Percentiles rank a stretch among this genome's conserved stretches.
phyloP scores from a whole-genome alignment of 228 moss, liverwort and hornwort species.

The Sphagnum magellanicum region DNA sequence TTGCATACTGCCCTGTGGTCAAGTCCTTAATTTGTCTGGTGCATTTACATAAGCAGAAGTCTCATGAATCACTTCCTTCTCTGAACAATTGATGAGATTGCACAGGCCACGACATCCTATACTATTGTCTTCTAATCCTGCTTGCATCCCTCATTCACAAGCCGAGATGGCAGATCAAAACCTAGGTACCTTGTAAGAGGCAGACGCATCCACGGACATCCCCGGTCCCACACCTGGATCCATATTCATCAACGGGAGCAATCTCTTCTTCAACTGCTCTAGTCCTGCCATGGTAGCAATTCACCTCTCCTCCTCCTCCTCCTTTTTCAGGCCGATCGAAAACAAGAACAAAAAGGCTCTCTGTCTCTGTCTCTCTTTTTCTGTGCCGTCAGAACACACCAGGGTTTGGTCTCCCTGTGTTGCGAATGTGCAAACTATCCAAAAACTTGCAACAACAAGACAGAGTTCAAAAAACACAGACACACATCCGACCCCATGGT shows the following conservation, averaged over 20 bases:
- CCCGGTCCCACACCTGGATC: slow-evolving; percentile 69
- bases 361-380: too few relatives aligned
- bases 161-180: neutral
- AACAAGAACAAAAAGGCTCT: too few relatives aligned
- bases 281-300: slow-evolving; percentile 73
- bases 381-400: too few relatives aligned
- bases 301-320: neutral
- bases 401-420: too few relatives aligned
- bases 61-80: neutral
- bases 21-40: neutral
- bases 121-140: too few relatives aligned
- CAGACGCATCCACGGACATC: slow-evolving; percentile 94
- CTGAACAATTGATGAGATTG: neutral
- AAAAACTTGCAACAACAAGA: too few relatives aligned
- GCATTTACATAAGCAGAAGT: neutral
- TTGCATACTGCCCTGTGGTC: neutral
- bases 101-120: neutral
- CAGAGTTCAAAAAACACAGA: too few relatives aligned
- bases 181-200: slow-evolving; percentile 77
- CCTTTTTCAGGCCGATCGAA: too few relatives aligned
- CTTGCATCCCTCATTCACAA: neutral
- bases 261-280: slow-evolving; percentile 99
- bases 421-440: too few relatives aligned
- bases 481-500: too few relatives aligned
- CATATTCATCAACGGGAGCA: slow-evolving; percentile 78